These are phyloP conservation scores for Diaporthe sp. DNA, from an alignment of 2,329 filamentous ascomycete species.

Conservation along the genomic window DNA sequence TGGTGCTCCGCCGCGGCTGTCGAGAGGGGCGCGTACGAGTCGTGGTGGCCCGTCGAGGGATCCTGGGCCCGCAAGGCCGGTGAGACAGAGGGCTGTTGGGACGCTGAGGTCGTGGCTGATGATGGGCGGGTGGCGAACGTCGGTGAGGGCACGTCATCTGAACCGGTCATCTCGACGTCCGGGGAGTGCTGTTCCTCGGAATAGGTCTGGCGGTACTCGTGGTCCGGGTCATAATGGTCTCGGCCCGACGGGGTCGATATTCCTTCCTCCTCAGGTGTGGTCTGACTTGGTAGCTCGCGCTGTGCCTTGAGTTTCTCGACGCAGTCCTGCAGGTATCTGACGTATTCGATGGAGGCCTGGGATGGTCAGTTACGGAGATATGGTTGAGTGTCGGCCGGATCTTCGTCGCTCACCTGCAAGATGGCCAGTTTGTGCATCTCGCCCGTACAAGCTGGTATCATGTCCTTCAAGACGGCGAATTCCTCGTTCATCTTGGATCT, in stretches of 20 bases:
- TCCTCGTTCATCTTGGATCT: conserved; percentile 99
- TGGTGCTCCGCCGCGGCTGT: conserved; percentile 43
- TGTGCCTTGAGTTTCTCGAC: conserved; percentile 82
- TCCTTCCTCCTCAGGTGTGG: conserved; percentile 47
- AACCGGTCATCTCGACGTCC: conserved; percentile 75
- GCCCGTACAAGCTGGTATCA: conserved; percentile 96
- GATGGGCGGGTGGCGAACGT: conserved; percentile 54
- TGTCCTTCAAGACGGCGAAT: conserved; percentile 90
- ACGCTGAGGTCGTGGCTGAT: conserved; percentile 43
- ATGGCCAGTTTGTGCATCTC: conserved; percentile 99
- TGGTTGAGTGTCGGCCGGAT: not conserved
- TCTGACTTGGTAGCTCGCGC: conserved; percentile 52
- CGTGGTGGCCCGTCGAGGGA: conserved; percentile 60
- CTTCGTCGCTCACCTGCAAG: conserved; percentile 77
- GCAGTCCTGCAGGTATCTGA: conserved; percentile 93
- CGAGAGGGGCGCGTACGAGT: conserved; percentile 46
- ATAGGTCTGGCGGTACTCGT: conserved; percentile 40
- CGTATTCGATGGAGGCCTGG: conserved; percentile 95
- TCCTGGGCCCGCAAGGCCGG: conserved; percentile 66
- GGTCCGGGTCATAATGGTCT: conserved; percentile 47
- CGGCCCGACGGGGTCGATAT: conserved; percentile 48
- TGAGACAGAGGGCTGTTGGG: conserved; percentile 64
- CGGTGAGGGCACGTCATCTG: conserved; percentile 62
- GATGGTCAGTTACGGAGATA: conserved; percentile 28
- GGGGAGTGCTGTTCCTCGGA: conserved; percentile 53